A percentile compares a stretch with the other conserved stretches of the same genome.
These are phyloP conservation scores for Candida maltosa DNA, from an alignment of 805 yeast genomes.

Conservation along the genomic window DNA sequence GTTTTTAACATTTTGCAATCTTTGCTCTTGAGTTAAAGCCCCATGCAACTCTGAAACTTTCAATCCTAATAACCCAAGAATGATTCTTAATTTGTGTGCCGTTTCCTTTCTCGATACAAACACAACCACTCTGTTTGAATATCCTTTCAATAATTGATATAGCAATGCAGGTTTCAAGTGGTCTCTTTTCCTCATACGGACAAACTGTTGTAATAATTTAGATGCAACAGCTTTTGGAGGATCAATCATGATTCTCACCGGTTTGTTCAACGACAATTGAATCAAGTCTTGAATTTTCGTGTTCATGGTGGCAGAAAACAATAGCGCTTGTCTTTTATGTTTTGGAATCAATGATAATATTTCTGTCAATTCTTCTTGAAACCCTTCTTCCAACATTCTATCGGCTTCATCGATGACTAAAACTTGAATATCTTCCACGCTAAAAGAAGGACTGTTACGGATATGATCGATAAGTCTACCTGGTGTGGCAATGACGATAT, in stretches of 20 bases:
- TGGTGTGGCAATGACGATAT: conserved; percentile 95
- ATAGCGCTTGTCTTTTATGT: conserved; percentile 84
- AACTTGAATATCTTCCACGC: conserved; percentile 87
- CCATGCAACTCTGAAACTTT: conserved; percentile 82
- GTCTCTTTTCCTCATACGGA: conserved; percentile 90
- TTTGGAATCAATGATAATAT: conserved; percentile 80
- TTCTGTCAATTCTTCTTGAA: conserved; percentile 91
- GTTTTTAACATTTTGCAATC: conserved; percentile 76
- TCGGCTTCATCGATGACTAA: conserved; percentile 97
- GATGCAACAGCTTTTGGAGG: conserved; percentile 93
- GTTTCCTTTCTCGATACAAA: conserved; percentile 89
- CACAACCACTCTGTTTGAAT: conserved; percentile 73
- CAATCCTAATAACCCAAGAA: conserved; percentile 70
- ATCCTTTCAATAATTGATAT: conserved; percentile 62
- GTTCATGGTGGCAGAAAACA: conserved; percentile 98
- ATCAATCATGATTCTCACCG: conserved; percentile 92
- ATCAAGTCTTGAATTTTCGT: conserved; percentile 85
- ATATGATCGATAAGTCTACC: conserved; percentile 98
- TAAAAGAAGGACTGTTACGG: conserved; percentile 89
- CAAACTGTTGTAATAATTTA: conserved; percentile 91
- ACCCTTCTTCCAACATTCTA: conserved; percentile 98
- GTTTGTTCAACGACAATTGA: conserved; percentile 82
- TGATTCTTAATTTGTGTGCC: conserved; percentile 82
- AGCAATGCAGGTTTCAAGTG: conserved; percentile 78
- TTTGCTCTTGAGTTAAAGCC: conserved; percentile 86